Evolutionary conservation across 148 eudicot genomes (phyloP).

Genomic region (Fagopyrum esculentum): DNA sequence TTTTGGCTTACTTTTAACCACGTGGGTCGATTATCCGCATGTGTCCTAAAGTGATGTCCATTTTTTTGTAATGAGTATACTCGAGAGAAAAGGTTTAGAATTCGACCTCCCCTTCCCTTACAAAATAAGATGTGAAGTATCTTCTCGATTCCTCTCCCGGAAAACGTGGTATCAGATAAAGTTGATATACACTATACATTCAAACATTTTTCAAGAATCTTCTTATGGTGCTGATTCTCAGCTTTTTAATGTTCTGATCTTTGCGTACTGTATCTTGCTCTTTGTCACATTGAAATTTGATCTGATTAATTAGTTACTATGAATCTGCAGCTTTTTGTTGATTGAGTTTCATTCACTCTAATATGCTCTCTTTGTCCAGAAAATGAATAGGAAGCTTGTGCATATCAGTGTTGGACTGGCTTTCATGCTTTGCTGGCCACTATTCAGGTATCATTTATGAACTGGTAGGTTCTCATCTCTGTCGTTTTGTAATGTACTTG

Average conservation of each 20-base stretch:
- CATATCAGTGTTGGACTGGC: constrained; percentile 72
- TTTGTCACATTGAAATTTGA: neutral
- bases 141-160: no score
- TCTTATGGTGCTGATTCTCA: neutral
- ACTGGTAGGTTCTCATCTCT: neutral
- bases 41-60: no score
- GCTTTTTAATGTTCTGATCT: neutral
- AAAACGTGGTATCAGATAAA: no score
- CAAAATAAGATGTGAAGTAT: no score
- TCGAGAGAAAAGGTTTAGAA: no score
- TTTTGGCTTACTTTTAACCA: no score
- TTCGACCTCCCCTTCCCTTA: no score
- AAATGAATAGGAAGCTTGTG: constrained; percentile 85
- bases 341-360: neutral
- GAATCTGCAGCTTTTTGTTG: neutral
- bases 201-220: neutral
- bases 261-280: neutral
- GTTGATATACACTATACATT: neutral
- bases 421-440: constrained; percentile 97
- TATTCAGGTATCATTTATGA: constrained; percentile 57
- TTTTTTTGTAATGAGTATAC: no score
- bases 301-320: neutral
- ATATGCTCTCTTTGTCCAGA: constrained; percentile 29
- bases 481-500: constrained; percentile 1
- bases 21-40: no score